A percentile compares a stretch with the other conserved stretches of the same genome.
These are phyloP conservation scores for Phaeosphaeria sp. DNA, from an alignment of 2,329 filamentous ascomycete species.

Conservation along the genomic window DNA sequence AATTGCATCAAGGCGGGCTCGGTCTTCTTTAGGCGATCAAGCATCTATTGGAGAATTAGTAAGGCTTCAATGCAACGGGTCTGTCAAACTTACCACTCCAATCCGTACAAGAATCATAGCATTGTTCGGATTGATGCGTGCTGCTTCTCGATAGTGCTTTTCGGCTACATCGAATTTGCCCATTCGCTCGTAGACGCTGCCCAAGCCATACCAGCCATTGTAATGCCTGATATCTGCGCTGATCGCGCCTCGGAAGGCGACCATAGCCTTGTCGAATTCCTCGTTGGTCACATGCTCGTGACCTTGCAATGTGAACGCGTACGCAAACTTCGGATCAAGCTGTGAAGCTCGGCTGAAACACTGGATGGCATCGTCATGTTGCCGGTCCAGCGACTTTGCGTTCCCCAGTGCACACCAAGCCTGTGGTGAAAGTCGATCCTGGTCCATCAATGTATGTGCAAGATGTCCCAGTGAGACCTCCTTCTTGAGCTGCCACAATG, in stretches of 20 bases:
- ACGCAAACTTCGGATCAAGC: conserved; percentile 87
- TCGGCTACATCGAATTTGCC: conserved; percentile 92
- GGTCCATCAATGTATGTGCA: conserved; percentile 86
- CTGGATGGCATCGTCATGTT: conserved; percentile 91
- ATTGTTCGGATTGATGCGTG: conserved; percentile 91
- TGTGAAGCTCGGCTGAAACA: conserved; percentile 97
- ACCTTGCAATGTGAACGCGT: conserved; percentile 93
- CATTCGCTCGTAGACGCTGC: conserved; percentile 83
- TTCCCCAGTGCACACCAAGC: conserved; percentile 97
- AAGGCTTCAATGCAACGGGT: neutral
- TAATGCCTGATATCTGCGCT: conserved; percentile 89
- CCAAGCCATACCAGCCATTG: conserved; percentile 96
- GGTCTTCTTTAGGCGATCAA: conserved; percentile 87
- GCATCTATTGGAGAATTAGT: conserved; percentile 42
- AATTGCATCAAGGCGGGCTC: conserved; percentile 82
- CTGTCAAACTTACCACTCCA: conserved; percentile 69
- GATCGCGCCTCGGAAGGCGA: conserved; percentile 85
- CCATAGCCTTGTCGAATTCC: conserved; percentile 93
- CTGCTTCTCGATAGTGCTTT: conserved; percentile 87
- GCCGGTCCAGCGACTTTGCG: conserved; percentile 87
- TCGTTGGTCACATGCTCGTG: conserved; percentile 96
- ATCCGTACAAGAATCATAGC: conserved; percentile 92
- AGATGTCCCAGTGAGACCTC: conserved; percentile 92
- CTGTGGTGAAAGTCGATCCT: conserved; percentile 87
- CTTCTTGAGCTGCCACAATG: conserved; percentile 97